Evolutionary conservation across 441 rosid species (phyloP).

Genomic region (Euphorbia celastroides): DNA sequence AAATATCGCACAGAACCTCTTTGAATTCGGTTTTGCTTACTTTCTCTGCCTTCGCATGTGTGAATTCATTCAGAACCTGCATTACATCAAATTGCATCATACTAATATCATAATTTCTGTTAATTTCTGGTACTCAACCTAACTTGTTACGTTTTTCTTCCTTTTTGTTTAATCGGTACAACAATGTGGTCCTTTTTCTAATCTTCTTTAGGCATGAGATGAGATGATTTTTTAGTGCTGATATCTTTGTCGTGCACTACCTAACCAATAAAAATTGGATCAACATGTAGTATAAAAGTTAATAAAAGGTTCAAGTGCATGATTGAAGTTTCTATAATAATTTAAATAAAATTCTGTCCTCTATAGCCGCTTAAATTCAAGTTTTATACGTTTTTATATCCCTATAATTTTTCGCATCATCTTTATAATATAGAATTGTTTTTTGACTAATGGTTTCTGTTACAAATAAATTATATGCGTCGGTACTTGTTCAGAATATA

Average conservation of each 20-base stretch:
- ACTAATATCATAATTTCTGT: neutral
- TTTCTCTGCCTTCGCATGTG: constrained; percentile 67
- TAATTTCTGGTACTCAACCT: neutral
- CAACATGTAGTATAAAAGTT: neutral
- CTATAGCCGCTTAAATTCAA: too few relatives aligned
- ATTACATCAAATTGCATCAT: too few relatives aligned
- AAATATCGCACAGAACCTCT: constrained; percentile 80
- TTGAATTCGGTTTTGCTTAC: constrained; percentile 79
- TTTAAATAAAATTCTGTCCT: neutral
- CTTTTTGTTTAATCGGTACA: too few relatives aligned
- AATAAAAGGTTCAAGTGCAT: neutral
- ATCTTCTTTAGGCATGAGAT: constrained; percentile 1
- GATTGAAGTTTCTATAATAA: neutral
- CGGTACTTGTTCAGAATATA: too few relatives aligned
- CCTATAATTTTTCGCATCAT: too few relatives aligned
- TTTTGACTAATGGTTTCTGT: too few relatives aligned
- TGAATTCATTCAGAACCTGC: constrained; percentile 82
- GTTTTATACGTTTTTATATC: neutral
- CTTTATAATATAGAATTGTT: too few relatives aligned
- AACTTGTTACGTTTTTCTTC: neutral
- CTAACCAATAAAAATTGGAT: neutral
- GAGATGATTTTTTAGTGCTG: constrained; percentile 6
- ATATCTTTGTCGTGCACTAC: constrained; percentile 12
- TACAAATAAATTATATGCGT: too few relatives aligned
- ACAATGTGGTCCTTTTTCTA: constrained; percentile 9